These are phyloP conservation scores for Moringa oleifera DNA, from an alignment of 345 rosid species.

Conservation along the genomic window DNA sequence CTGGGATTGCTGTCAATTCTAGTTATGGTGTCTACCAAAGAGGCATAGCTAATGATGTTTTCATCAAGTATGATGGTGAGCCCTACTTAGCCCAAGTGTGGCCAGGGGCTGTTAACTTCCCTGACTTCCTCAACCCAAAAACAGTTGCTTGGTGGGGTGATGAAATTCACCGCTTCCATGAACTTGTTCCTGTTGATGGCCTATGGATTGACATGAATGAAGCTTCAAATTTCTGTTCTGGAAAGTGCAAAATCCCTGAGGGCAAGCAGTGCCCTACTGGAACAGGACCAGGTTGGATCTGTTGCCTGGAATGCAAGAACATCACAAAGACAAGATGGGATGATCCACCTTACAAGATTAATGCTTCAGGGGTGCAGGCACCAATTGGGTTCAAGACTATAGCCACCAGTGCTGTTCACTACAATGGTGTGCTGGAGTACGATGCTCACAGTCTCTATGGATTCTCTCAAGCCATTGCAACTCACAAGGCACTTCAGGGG, in stretches of 20 bases:
- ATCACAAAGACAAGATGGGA: conserved; percentile 87
- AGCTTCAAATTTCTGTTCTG: conserved; percentile 85
- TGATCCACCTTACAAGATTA: conserved; percentile 94
- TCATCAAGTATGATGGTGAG: conserved; percentile 83
- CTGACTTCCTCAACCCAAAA: conserved; percentile 94
- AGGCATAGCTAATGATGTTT: conserved; percentile 76
- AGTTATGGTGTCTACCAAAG: conserved; percentile 75
- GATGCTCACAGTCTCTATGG: conserved; percentile 95
- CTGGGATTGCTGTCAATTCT: conserved; percentile 74
- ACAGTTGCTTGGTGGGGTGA: conserved; percentile 93
- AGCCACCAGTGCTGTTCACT: conserved; percentile 90
- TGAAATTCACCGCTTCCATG: conserved; percentile 82
- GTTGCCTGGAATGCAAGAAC: conserved; percentile 98
- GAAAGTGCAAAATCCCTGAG: conserved; percentile 63
- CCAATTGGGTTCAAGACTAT: conserved; percentile 91
- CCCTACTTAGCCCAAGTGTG: conserved; percentile 93
- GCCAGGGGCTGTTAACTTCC: conserved; percentile 96
- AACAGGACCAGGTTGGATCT: conserved; percentile 86
- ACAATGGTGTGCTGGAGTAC: conserved; percentile 83
- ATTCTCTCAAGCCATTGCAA: conserved; percentile 81
- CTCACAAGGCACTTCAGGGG: conserved; percentile 74
- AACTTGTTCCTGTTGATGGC: conserved; percentile 86
- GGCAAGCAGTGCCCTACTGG: conserved; percentile 70
- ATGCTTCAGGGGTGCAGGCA: conserved; percentile 66
- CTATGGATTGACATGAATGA: conserved; percentile 98